These are phyloP conservation scores for Thymus quinquecostatus DNA, from an alignment of 257 asterid genomes.

Conservation along the genomic window DNA sequence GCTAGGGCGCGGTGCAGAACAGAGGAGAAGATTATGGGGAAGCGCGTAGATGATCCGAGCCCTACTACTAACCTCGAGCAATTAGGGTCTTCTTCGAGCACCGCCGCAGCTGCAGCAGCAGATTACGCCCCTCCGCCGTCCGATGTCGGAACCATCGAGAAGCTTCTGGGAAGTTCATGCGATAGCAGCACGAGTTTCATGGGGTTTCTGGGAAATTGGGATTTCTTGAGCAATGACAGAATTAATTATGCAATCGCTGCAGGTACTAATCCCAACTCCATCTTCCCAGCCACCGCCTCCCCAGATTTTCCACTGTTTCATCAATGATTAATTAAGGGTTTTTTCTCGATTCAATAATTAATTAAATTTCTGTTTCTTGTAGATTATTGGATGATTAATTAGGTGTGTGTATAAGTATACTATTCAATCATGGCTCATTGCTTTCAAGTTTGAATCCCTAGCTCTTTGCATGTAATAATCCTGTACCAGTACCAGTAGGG, in stretches of 20 bases:
- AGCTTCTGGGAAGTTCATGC: constrained; percentile 36
- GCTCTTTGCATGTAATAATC: constrained; percentile 27
- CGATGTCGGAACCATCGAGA: constrained; percentile 60
- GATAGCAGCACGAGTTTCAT: constrained; percentile 32
- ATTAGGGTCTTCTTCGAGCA: constrained; percentile 36
- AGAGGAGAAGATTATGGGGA: constrained; percentile 53
- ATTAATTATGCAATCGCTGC: constrained; percentile 25
- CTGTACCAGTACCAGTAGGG: constrained; percentile 23
- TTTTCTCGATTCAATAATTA: background rate
- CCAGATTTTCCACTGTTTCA: constrained; percentile 42
- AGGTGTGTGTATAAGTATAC: background rate
- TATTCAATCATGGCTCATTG: constrained; percentile 16
- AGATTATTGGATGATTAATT: background rate
- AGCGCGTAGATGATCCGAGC: constrained; percentile 26
- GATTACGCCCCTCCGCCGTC: constrained; percentile 26
- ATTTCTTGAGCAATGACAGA: constrained; percentile 34
- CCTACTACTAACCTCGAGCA: constrained; percentile 26
- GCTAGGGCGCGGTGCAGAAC: constrained; percentile 59
- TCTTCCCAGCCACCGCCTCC: constrained; percentile 33
- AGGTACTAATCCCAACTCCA: constrained; percentile 40
- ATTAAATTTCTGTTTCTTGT: background rate
- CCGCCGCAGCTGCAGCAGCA: background rate
- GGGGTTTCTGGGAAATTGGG: constrained; percentile 56
- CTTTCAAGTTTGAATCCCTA: constrained; percentile 22
- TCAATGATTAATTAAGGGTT: constrained; percentile 24